phyloP scores from a whole-genome alignment of 2,329 filamentous ascomycete genomes.

The Pseudogymnoascus sp. region DNA sequence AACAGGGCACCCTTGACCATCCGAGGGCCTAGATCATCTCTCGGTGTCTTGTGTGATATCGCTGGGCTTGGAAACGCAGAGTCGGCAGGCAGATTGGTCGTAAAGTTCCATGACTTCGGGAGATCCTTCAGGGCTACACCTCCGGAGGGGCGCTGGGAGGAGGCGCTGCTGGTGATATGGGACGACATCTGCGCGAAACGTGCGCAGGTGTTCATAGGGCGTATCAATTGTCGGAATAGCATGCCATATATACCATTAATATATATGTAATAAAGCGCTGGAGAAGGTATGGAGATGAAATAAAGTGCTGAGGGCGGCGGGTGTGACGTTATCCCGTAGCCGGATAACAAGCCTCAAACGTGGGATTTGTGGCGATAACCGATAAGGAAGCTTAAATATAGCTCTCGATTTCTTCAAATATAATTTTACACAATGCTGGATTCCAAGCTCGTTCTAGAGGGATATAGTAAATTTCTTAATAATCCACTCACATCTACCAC shows the following conservation, averaged over 20 bases:
- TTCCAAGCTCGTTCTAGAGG: not conserved
- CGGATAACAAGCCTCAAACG: not conserved
- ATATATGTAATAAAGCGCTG: not conserved
- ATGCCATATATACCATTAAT: constrained; percentile 15
- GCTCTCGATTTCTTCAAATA: not conserved
- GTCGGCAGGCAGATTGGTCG: constrained; percentile 66
- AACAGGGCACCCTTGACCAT: constrained; percentile 79
- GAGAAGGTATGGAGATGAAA: not conserved
- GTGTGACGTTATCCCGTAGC: not conserved
- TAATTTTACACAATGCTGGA: not conserved
- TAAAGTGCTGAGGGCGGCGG: not conserved
- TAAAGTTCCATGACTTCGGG: constrained; percentile 59
- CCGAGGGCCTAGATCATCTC: constrained; percentile 68
- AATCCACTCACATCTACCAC: not conserved
- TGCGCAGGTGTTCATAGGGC: constrained; percentile 25
- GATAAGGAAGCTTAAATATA: not conserved
- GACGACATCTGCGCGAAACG: constrained; percentile 39
- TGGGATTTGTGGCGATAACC: not conserved
- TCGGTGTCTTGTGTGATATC: constrained; percentile 71
- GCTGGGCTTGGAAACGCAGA: constrained; percentile 70
- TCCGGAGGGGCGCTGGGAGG: constrained; percentile 16
- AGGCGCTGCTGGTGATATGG: constrained; percentile 29
- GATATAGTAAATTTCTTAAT: not conserved
- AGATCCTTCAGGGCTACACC: constrained; percentile 41
- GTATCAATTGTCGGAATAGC: constrained; percentile 23